These are phyloP conservation scores for Raffaelea ambrosiae DNA, from an alignment of 2,329 filamentous ascomycete species.

Conservation along the genomic window DNA sequence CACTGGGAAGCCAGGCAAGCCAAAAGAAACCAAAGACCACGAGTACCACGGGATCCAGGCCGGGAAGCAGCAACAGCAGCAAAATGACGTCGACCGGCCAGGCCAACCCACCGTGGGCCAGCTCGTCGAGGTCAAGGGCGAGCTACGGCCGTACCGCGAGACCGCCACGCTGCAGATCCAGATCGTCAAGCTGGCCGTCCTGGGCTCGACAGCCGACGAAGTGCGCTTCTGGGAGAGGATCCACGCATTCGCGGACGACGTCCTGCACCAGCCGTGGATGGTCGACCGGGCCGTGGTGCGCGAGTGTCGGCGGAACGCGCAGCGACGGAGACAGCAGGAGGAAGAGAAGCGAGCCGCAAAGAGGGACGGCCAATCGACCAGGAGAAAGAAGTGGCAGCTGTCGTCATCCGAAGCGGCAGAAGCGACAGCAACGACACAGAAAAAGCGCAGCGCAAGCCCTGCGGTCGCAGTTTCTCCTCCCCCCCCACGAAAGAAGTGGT, in stretches of 20 bases:
- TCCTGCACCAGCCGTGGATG: constrained; percentile 47
- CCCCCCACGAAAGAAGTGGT: too few relatives aligned
- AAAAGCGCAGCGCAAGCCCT: too few relatives aligned
- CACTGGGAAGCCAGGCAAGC: constrained; percentile 5
- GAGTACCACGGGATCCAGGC: too few relatives aligned
- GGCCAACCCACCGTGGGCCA: constrained; percentile 32
- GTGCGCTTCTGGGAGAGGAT: constrained; percentile 51
- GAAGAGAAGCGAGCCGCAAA: background rate
- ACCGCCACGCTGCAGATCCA: constrained; percentile 40
- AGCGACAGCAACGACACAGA: background rate
- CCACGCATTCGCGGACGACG: constrained; percentile 36
- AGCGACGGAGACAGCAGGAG: constrained; percentile 16
- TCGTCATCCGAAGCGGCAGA: background rate
- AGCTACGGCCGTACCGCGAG: constrained; percentile 37
- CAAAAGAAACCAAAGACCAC: background rate
- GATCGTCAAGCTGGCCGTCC: constrained; percentile 37
- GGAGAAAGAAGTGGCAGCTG: background rate
- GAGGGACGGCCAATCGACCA: background rate
- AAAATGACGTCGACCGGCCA: constrained; percentile 9
- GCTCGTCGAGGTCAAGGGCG: constrained; percentile 50
- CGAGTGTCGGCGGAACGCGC: constrained; percentile 39
- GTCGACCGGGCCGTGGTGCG: constrained; percentile 39
- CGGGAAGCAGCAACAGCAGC: too few relatives aligned
- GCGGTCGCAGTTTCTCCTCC: too few relatives aligned
- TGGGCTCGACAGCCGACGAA: constrained; percentile 48